Evolutionary conservation across 768 basidiomycete genomes (phyloP).

Genomic region (Calocybe cyanea): DNA sequence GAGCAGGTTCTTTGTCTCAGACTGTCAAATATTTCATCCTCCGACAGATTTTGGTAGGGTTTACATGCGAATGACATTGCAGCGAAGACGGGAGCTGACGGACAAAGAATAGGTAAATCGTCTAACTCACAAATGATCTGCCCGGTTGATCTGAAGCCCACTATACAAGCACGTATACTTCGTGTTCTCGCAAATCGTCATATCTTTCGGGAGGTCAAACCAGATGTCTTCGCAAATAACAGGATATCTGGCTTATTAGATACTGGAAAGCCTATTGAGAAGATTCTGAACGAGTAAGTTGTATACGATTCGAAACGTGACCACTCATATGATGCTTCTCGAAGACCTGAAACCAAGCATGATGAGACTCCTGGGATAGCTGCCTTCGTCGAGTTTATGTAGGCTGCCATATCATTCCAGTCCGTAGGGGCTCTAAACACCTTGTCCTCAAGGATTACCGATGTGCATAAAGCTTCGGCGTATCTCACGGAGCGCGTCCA

Average conservation of each 20-base stretch:
- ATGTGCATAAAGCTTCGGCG: slow-evolving; percentile 18
- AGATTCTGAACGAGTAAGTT: slow-evolving; percentile 20
- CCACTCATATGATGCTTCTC: not conserved
- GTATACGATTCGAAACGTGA: too few relatives aligned
- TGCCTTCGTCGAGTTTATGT: slow-evolving; percentile 24
- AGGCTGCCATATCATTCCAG: not conserved
- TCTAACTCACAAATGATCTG: slow-evolving; percentile 7
- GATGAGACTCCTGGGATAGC: slow-evolving; percentile 23
- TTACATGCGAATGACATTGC: slow-evolving; percentile 35
- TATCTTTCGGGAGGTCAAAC: slow-evolving; percentile 30
- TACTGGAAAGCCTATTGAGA: slow-evolving; percentile 24
- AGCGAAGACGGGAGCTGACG: slow-evolving; percentile 24
- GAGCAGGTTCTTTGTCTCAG: slow-evolving; percentile 17
- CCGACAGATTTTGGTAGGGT: slow-evolving; percentile 19
- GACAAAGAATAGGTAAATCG: slow-evolving; percentile 28
- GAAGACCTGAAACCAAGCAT: slow-evolving; percentile 26
- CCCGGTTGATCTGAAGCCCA: slow-evolving; percentile 8
- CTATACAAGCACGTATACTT: slow-evolving; percentile 18
- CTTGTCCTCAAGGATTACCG: slow-evolving; percentile 17
- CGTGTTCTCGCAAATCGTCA: slow-evolving; percentile 31
- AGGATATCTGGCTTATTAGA: slow-evolving; percentile 29
- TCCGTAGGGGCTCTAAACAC: not conserved
- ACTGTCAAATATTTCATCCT: not conserved
- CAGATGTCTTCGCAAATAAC: slow-evolving; percentile 33
- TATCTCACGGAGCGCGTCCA: slow-evolving; percentile 23